Evolutionary conservation across 768 basidiomycete genomes (phyloP).

Genomic region (Macrocybe gigantea): DNA sequence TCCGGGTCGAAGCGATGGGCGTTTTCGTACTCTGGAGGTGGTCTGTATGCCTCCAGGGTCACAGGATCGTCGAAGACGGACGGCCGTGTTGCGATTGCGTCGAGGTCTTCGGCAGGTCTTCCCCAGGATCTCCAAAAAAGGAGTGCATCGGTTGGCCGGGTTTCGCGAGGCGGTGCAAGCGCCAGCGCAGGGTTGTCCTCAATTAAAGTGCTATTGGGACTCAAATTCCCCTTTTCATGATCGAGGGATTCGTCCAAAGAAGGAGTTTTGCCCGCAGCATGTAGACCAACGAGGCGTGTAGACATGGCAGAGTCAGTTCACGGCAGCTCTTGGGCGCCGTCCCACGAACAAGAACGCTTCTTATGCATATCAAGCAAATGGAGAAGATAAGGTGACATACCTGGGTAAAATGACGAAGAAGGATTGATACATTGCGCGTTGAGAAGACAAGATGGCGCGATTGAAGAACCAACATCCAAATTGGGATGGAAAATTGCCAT

Average conservation of each 20-base stretch:
- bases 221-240: too few relatives aligned
- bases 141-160: slow-evolving; percentile 13
- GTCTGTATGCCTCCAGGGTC: slow-evolving; percentile 43
- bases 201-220: too few relatives aligned
- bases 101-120: slow-evolving; percentile 28
- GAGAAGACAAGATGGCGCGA: slow-evolving; percentile 17
- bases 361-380: too few relatives aligned
- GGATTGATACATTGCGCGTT: slow-evolving; percentile 13
- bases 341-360: too few relatives aligned
- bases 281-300: slow-evolving; percentile 7
- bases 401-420: not conserved
- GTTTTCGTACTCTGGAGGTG: slow-evolving; percentile 53
- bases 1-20: slow-evolving; percentile 56
- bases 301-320: slow-evolving; percentile 8
- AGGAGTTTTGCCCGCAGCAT: not conserved
- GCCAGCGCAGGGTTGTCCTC: slow-evolving; percentile 19
- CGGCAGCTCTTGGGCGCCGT: not conserved
- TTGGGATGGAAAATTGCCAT: slow-evolving; percentile 10
- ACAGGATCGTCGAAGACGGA: slow-evolving; percentile 58
- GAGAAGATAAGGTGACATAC: too few relatives aligned
- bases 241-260: not conserved
- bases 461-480: slow-evolving; percentile 7
- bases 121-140: slow-evolving; percentile 26
- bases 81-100: slow-evolving; percentile 52
- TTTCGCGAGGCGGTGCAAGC: slow-evolving; percentile 17